Evolutionary conservation across 2,329 filamentous ascomycete species (phyloP).

Genomic region (Mycosphaerella sp.): DNA sequence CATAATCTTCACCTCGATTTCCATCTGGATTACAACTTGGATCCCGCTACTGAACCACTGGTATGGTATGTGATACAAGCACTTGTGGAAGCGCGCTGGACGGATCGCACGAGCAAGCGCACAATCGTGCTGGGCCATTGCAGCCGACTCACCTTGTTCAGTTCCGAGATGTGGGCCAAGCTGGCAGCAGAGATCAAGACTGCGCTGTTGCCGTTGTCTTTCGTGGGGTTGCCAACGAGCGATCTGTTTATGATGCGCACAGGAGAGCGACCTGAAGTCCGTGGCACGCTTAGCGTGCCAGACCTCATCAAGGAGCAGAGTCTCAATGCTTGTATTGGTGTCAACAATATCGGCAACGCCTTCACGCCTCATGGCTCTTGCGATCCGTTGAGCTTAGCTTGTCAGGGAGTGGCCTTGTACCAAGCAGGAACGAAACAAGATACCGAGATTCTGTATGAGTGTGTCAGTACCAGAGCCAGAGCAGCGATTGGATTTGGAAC

Average conservation of each 20-base stretch:
- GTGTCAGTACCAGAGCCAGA: slow-evolving; percentile 32
- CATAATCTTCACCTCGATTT: slow-evolving; percentile 57
- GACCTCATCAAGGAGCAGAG: slow-evolving; percentile 54
- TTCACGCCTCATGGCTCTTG: slow-evolving; percentile 64
- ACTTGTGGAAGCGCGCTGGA: slow-evolving; percentile 49
- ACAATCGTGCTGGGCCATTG: slow-evolving; percentile 62
- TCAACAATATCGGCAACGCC: slow-evolving; percentile 69
- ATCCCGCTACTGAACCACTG: slow-evolving; percentile 44
- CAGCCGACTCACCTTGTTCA: slow-evolving; percentile 56
- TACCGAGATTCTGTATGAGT: slow-evolving; percentile 52
- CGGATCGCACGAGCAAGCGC: slow-evolving; percentile 34
- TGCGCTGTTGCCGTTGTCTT: slow-evolving; percentile 52
- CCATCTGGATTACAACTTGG: slow-evolving; percentile 65
- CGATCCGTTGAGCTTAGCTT: slow-evolving; percentile 59
- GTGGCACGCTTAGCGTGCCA: slow-evolving; percentile 58
- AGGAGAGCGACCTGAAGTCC: slow-evolving; percentile 27
- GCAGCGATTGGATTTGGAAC: slow-evolving; percentile 29
- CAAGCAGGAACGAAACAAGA: slow-evolving; percentile 58
- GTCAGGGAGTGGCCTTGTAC: slow-evolving; percentile 59
- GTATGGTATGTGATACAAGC: slow-evolving; percentile 50
- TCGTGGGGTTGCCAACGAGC: slow-evolving; percentile 64
- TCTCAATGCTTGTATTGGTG: slow-evolving; percentile 55
- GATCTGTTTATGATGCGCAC: slow-evolving; percentile 66
- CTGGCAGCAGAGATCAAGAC: slow-evolving; percentile 46
- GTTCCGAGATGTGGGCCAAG: slow-evolving; percentile 43